phyloP scores from a whole-genome alignment of 139 green algal genomes.

The Axilococcus clingmanii region DNA sequence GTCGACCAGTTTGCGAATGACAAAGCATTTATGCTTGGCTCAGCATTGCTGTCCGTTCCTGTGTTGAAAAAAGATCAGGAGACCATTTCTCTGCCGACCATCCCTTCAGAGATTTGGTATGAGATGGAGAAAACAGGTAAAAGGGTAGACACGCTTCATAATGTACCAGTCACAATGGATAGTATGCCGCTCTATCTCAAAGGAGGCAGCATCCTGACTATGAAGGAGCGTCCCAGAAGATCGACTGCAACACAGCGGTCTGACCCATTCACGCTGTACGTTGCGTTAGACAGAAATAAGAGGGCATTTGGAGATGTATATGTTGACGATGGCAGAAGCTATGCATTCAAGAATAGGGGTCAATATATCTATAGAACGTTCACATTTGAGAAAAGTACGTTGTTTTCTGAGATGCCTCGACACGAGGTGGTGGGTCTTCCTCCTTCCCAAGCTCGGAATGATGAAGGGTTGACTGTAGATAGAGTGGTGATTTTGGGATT shows the following conservation, averaged over 20 bases:
- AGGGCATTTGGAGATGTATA: slow-evolving; percentile 78
- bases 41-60: slow-evolving; percentile 50
- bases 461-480: slow-evolving; percentile 23
- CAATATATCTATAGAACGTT: slow-evolving; percentile 15
- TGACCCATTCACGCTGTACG: slow-evolving; percentile 84
- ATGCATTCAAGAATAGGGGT: slow-evolving; percentile 66
- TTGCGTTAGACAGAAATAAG: slow-evolving; percentile 67
- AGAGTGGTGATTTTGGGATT: slow-evolving; percentile 39
- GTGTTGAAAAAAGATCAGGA: slow-evolving; percentile 44
- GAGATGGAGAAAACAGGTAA: slow-evolving; percentile 9
- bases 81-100: slow-evolving; percentile 26
- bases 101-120: slow-evolving; percentile 39
- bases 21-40: slow-evolving; percentile 78
- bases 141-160: background rate
- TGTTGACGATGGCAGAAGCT: slow-evolving; percentile 89
- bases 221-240: slow-evolving; percentile 59
- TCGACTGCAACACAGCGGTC: slow-evolving; percentile 42
- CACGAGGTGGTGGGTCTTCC: slow-evolving; percentile 2
- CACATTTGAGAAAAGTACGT: background rate
- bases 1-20: slow-evolving; percentile 36
- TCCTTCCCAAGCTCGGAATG: background rate
- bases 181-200: slow-evolving; percentile 65
- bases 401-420: background rate
- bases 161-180: slow-evolving; percentile 31
- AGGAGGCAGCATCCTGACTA: slow-evolving; percentile 72